Evolutionary conservation across 1,139 yeast genomes (phyloP).

Genomic region (Taphrina wiesneri): DNA sequence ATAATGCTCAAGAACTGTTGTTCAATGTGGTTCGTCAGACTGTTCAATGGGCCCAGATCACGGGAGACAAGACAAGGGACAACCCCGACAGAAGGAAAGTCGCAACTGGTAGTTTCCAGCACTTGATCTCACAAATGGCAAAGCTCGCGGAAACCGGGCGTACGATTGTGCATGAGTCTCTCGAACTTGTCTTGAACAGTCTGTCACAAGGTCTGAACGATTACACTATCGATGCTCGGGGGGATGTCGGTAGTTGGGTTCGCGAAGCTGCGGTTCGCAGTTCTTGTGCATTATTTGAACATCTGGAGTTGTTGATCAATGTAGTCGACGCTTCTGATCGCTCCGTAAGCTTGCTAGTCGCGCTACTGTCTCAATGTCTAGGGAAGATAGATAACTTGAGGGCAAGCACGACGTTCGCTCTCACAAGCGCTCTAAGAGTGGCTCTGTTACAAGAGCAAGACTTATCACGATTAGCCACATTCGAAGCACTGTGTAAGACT

Average conservation of each 20-base stretch:
- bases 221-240: constrained; percentile 47
- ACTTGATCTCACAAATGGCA: not conserved
- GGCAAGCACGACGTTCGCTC: not conserved
- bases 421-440: not conserved
- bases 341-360: not conserved
- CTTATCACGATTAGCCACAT: not conserved
- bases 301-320: constrained; percentile 43
- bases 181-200: constrained; percentile 17
- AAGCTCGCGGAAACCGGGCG: not conserved
- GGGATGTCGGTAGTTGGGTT: constrained; percentile 65
- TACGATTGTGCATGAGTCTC: not conserved
- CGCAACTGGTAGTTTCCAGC: not conserved
- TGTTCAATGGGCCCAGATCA: not conserved
- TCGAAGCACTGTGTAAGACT: not conserved
- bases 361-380: constrained; percentile 28
- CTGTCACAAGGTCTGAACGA: constrained; percentile 44
- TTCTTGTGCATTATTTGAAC: constrained; percentile 42
- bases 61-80: not conserved
- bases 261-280: constrained; percentile 55
- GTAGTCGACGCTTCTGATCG: not conserved
- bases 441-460: not conserved
- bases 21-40: not conserved
- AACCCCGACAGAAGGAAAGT: constrained; percentile 14
- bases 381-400: constrained; percentile 33
- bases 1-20: not conserved